Base-by-base conservation (phyloP, 371 early-diverging fungal genomes). In the Mucor plumbeus region DNA sequence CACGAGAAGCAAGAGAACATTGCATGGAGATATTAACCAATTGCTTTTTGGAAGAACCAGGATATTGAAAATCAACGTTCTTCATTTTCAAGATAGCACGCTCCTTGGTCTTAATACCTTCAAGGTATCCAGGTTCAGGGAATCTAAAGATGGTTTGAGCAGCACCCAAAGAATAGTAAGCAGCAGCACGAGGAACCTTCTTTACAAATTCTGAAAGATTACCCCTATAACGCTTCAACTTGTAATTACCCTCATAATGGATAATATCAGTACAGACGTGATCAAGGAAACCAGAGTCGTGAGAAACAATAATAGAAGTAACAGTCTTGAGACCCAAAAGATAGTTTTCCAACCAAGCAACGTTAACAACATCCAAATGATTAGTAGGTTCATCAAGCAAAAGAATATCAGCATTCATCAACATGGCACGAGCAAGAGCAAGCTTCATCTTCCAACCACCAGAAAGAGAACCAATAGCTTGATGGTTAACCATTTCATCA, bases 391-490 rank as follows among this genome's bases (percentile, higher is more conserved):
- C 96, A 79, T 95, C 96, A 67, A 95, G 79, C 58, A 95, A 75
- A 64, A 95, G 76, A 58, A 95, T 90, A 75, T 94, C 93, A 36
- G 95, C 94, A 54, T 92, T 88, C 77, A 87, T 78, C 70, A 92
- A 77, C 90, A 92, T 94, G 33, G 94, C 91, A 69, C 91, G 84
- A 36, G 93, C 93, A 68, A 95, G 83, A 69, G 89, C 93, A 61
- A 95, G 80, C 86, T 93, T 91, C 90, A 92, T 94, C 84, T 92
- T 93, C 92, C 93, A 93, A 47, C 95, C 95, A 80, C 95, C 95
- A 70, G 92, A 92, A 13, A 95, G 86, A 61, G 88, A 83, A 61
- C 87, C 88, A 74, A 92, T 88, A 39, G 89, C 76, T 71, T 71
- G 74, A 68, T 85, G 83, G 60, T 76, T 73, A 58, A 83, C 84